Evolutionary conservation across 441 rosid species (phyloP), one percentile per base, ranked within the genome.

Genomic region (Gossypium trilobum): DNA sequence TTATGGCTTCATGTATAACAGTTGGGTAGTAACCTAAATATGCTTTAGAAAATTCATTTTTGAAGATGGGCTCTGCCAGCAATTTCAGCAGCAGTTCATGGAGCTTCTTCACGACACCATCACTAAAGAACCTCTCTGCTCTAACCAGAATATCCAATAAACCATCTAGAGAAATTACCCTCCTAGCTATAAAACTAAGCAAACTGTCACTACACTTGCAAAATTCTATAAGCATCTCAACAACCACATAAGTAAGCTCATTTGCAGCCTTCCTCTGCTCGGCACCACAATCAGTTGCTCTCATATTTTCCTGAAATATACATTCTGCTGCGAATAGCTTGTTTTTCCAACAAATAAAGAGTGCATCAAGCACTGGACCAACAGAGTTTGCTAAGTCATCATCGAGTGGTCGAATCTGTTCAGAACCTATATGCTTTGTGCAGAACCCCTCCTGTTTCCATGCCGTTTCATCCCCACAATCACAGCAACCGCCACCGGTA

Each of bases 391-490:
- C 96, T 75, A 82, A 70, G 80, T 85, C 84, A 81, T 81, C 87
- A 0, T 94, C 84, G 79, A 95, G 96, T 36, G 95, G 96, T 64
- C 83, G 91, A 85, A 95, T 95, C 88, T 89, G 95, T 74, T 95
- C 97, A 14, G 97, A 76, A 77, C 99, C 99, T 87, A 83, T 89
- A 83, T 95, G 99, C 66, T 78, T 87, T 0, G 96, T 88, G 81
- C 99, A 95, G 75, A 95, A 95, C 22, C 99, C 99, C 68, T 89
- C 97, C 6, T 83, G 87, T 74, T 89, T 95, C 99, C 99, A 95
- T 5, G 99, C 99, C 0, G 99, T 95, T 39, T 79, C 88, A 78
- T 95, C 99, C 67, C 99, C 99, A 83, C 99, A 95, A 81, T 95
- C 99, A 76, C 99, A 95, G 72, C 99, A 95, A 75, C 99, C 99